Evolutionary conservation across 2,329 filamentous ascomycete genomes (phyloP).

Genomic region (Exophiala sp.): DNA sequence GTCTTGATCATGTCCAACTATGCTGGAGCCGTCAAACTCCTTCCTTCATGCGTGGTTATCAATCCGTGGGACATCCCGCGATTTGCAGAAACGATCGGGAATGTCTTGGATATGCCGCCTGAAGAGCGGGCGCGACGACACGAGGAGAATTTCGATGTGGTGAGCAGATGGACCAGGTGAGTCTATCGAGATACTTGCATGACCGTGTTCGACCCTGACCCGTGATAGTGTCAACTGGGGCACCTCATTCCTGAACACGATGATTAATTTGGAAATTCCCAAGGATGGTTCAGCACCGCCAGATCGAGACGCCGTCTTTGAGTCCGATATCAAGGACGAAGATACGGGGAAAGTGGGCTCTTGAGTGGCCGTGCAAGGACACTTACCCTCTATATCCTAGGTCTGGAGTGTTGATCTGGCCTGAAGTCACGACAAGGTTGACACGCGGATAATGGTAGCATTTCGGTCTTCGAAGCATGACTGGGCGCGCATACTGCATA

Average conservation of each 20-base stretch:
- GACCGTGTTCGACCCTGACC: not conserved
- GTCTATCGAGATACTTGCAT: not conserved
- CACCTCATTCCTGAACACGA: slow-evolving; percentile 15
- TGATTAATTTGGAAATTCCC: slow-evolving; percentile 12
- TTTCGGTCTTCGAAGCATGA: no score
- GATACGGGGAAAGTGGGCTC: not conserved
- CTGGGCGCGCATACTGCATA: no score
- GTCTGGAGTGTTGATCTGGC: no score
- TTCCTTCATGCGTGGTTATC: slow-evolving; percentile 81
- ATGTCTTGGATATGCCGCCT: slow-evolving; percentile 69
- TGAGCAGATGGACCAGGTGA: slow-evolving; percentile 21
- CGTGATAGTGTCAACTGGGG: slow-evolving; percentile 15
- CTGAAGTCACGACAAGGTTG: no score
- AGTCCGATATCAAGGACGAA: not conserved
- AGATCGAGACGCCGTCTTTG: not conserved
- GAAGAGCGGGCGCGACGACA: slow-evolving; percentile 14
- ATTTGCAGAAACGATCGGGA: slow-evolving; percentile 77
- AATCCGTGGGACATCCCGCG: slow-evolving; percentile 96
- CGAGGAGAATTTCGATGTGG: slow-evolving; percentile 10
- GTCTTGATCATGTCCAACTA: slow-evolving; percentile 93
- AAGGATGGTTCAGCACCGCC: not conserved
- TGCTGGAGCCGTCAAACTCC: slow-evolving; percentile 83
- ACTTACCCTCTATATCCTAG: no score
- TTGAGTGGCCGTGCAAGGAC: no score
- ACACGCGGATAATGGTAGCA: no score